Evolutionary conservation across 2,329 filamentous ascomycete species (phyloP), one percentile per base, ranked within the genome.

Genomic region (Xylariaceae sp.): DNA sequence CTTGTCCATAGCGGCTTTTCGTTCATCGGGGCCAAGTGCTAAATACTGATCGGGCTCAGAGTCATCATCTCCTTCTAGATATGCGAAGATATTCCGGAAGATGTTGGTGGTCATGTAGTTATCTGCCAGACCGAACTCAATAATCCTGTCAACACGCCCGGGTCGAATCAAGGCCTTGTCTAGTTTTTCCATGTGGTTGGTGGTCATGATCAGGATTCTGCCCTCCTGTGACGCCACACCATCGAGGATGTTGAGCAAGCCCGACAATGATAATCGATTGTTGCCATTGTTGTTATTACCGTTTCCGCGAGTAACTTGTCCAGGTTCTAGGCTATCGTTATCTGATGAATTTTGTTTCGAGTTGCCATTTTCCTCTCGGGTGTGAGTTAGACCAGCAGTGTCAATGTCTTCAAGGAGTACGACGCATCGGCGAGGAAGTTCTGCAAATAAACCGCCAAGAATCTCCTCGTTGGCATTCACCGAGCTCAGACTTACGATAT

Each of bases 191-290:
- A 83, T 48, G 66, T 85, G 81, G 61, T 86, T 86, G n/a, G 83
- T 85, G 2, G 83, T 86, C 83, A 85, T 86, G 67, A 86, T 80
- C 11, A 86, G 75, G 4, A 85, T 75, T n/a, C 82, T 79, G 6
- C 83, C 82, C 64, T 86, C 83, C 58, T 85, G 81, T 7, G 82
- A 84, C 15, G 82, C 82, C 6, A 86, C 83, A 32, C 91, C 89
- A 62, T 95, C 89, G 33, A 94, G 85, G 40, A 89, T 87, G 70
- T 94, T 94, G 41, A 94, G 82, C 2, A 94, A 77, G 0, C 88
- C 89, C 0, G 88, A 91, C 2, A 94, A 79, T 0, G 88, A 90
- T 37, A 94, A 72, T 3, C 78, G 72, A 9, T 41, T 36, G 11
- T 18, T 32, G 16, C n/a, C 42, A n/a, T n/a, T 50, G 13, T 47